Percentiles rank a stretch among this genome's conserved stretches.
Evolutionary conservation across 1,139 yeast species (phyloP).

Genomic region (Candida sp.): DNA sequence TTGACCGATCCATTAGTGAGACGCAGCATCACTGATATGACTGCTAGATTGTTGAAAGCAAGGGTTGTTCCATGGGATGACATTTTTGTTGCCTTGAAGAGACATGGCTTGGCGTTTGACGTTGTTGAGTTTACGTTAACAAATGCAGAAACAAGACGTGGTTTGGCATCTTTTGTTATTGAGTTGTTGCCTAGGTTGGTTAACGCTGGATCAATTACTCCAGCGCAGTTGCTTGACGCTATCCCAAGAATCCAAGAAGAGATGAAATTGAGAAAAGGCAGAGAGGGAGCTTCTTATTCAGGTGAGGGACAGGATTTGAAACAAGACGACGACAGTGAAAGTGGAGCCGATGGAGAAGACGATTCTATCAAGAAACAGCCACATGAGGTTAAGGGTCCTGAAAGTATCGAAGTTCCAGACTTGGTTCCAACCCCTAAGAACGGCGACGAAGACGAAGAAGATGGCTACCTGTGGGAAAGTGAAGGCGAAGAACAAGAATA

Average conservation of each 20-base stretch:
- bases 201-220: slow-evolving; percentile 9
- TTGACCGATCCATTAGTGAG: slow-evolving; percentile 36
- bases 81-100: slow-evolving; percentile 32
- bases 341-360: background rate
- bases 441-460: background rate
- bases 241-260: slow-evolving; percentile 6
- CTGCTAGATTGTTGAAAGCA: slow-evolving; percentile 30
- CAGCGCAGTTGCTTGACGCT: slow-evolving; percentile 7
- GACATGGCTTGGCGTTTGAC: slow-evolving; percentile 36
- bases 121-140: slow-evolving; percentile 28
- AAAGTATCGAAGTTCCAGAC: background rate
- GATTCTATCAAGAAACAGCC: background rate
- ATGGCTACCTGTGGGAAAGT: background rate
- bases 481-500: background rate
- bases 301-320: background rate
- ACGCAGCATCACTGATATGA: slow-evolving; percentile 25
- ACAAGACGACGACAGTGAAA: background rate
- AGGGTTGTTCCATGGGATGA: slow-evolving; percentile 39
- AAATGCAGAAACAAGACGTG: slow-evolving; percentile 33
- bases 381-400: background rate
- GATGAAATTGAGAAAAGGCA: background rate
- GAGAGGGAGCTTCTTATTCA: background rate
- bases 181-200: slow-evolving; percentile 32
- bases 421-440: background rate
- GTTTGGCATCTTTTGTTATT: slow-evolving; percentile 28